Percentiles rank a stretch among this genome's conserved stretches.
phyloP scores from a whole-genome alignment of 441 rosid species.

The Kokia cookei region DNA sequence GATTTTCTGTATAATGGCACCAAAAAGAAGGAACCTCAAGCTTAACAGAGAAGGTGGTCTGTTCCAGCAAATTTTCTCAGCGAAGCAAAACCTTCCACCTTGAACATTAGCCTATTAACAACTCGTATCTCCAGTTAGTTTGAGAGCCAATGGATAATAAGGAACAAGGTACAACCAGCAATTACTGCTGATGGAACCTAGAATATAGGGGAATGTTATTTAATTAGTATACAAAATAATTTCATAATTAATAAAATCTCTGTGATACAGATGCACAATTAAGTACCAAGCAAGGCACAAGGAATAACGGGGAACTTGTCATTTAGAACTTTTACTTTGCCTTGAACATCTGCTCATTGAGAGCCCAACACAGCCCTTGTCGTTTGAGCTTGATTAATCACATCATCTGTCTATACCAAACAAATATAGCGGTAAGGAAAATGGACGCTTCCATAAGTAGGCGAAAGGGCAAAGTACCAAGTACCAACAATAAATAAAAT shows the following conservation, averaged over 20 bases:
- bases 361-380: conserved; percentile 82
- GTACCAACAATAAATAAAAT: not conserved
- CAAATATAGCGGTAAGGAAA: conserved; percentile 6
- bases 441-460: not conserved
- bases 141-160: conserved; percentile 90
- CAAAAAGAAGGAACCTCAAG: not conserved
- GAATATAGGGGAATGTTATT: not conserved
- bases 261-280: not conserved
- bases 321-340: conserved; percentile 78
- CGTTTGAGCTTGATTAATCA: conserved; percentile 88
- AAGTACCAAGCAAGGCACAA: conserved; percentile 78
- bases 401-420: conserved; percentile 77
- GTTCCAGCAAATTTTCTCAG: conserved; percentile 26
- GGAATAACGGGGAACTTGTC: conserved; percentile 81
- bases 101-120: conserved; percentile 1
- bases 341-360: conserved; percentile 88
- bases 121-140: conserved; percentile 35
- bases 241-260: not conserved
- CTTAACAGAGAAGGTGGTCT: conserved; percentile 12
- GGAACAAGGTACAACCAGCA: conserved; percentile 87
- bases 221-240: not conserved
- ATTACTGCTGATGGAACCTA: conserved; percentile 95
- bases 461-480: not conserved
- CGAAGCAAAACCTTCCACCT: conserved; percentile 8
- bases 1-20: conserved; percentile 12